Base-by-base conservation (phyloP, 2,329 filamentous ascomycete genomes). In the Beauveria medogensis region DNA sequence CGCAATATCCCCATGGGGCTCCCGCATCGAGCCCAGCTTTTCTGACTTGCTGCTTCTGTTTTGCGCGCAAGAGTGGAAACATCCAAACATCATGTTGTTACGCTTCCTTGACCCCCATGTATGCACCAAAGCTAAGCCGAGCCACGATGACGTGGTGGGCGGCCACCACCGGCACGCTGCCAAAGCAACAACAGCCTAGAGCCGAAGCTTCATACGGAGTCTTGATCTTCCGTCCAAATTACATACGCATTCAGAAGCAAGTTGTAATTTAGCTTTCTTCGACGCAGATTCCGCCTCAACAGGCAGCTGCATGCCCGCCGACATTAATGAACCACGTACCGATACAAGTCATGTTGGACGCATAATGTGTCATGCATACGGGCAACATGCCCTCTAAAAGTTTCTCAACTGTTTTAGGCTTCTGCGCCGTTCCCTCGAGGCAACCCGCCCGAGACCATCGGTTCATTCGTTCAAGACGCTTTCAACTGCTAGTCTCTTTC, bases 1-100 rank as follows among this genome's bases (percentile, higher is more conserved):
- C 30, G 55, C 20, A 14, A 22, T 22, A 46, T 46, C 55, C 55
- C 55, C 55, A 58, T 30, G 55, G 55, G 55, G 55, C 55, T 58
- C 55, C 55, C 30, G 46, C 43, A 50, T 48, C 37, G 43, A 48
- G 26, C 26, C 16, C 37, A 55, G 22, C 34, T 40, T 40, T 34
- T 34, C 30, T 14, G 12, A 9, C 16, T 16, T 16, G 28, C 18
- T 40, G 50, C n/a, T 20, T 37, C 34, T 3, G 12, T 34, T 34
- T 12, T n/a, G 12, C 50, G 10, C n/a, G 6, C 16, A 40, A 48
- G 20, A n/a, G 54, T 56, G 43, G 41, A 48, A 48, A 48, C 54
- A 22, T 43, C 8, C 8, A 10, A n/a, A 12, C 22, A 34, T 55
- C 9, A n/a, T 34, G 9, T 26, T 34, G 12, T 22, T 24, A 14